Conservation (phyloP, 208 protist species). For the Leishmania lainsoni region DNA sequence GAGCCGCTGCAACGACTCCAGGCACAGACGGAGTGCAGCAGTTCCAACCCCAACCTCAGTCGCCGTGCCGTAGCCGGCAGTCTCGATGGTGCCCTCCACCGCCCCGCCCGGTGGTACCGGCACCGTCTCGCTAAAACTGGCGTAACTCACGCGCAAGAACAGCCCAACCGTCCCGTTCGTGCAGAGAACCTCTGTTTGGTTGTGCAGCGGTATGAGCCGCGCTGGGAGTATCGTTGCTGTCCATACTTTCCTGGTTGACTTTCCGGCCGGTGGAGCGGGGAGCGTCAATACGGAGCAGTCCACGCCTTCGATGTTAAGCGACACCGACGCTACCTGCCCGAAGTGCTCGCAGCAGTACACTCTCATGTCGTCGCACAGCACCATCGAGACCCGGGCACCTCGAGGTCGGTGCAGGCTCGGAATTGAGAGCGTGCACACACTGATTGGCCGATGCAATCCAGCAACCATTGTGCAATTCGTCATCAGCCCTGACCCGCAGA, state of each 20-base stretch:
- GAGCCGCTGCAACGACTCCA: constrained; percentile 34
- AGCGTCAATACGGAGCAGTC: constrained; percentile 1
- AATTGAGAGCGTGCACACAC: constrained; percentile 12
- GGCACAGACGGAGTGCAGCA: constrained; percentile 25
- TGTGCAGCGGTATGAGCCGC: constrained; percentile 13
- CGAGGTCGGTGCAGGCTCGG: constrained; percentile 6
- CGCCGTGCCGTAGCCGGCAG: not conserved
- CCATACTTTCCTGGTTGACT: not conserved
- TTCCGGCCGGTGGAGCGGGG: not conserved
- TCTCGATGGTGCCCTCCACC: not conserved
- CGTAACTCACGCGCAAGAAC: constrained; percentile 23
- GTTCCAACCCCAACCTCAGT: not conserved
- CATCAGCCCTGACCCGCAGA: constrained; percentile 1
- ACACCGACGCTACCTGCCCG: constrained; percentile 4
- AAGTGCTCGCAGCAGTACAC: constrained; percentile 34
- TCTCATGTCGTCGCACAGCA: constrained; percentile 26
- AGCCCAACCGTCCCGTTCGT: constrained; percentile 22
- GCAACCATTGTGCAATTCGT: not conserved
- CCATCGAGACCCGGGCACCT: constrained; percentile 17
- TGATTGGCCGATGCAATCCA: constrained; percentile 9
- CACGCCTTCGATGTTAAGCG: constrained; percentile 12
- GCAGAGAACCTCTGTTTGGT: constrained; percentile 20
- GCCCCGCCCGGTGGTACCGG: not conserved
- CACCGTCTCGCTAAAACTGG: not conserved
- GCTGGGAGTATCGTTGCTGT: not conserved